phyloP scores from a whole-genome alignment of 495 filamentous ascomycete genomes.

The Hypoxylon crocopeplum region DNA sequence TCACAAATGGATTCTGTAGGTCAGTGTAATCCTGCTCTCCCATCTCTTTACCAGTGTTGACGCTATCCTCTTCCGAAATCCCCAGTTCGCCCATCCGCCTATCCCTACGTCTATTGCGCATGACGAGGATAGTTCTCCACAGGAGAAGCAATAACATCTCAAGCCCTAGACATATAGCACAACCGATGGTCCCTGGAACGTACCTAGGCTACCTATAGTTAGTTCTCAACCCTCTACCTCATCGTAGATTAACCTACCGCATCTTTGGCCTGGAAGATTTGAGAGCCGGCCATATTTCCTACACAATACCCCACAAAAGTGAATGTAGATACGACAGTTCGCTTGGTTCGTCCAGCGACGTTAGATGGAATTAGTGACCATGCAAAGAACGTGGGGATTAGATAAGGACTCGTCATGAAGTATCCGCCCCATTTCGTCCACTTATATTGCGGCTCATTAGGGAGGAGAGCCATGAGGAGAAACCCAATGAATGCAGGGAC shows the following conservation, averaged over 20 bases:
- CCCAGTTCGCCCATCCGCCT: constrained; percentile 28
- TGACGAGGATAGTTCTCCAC: constrained; percentile 27
- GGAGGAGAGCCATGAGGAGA: constrained; percentile 26
- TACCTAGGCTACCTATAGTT: constrained; percentile 27
- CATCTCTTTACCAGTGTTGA: constrained; percentile 33
- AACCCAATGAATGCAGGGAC: constrained; percentile 34
- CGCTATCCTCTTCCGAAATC: constrained; percentile 33
- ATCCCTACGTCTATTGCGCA: constrained; percentile 26
- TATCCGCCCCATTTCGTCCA: constrained; percentile 36
- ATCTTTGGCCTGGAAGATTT: constrained; percentile 60
- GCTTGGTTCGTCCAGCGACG: constrained; percentile 36
- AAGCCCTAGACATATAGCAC: constrained; percentile 17
- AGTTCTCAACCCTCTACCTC: neutral
- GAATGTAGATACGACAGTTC: constrained; percentile 37
- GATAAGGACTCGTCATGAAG: constrained; percentile 28
- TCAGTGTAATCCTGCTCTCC: constrained; percentile 35
- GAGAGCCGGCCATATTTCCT: constrained; percentile 62
- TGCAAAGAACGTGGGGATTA: constrained; percentile 27
- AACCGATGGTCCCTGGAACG: constrained; percentile 18
- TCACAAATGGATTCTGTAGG: constrained; percentile 33
- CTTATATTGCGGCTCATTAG: constrained; percentile 35
- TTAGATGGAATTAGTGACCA: constrained; percentile 40
- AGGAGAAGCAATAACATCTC: constrained; percentile 20
- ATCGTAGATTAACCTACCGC: constrained; percentile 36
- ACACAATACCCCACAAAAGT: constrained; percentile 53